Conservation (phyloP, 2,329 filamentous ascomycete species). For the Ceratocystis alfenasii region DNA sequence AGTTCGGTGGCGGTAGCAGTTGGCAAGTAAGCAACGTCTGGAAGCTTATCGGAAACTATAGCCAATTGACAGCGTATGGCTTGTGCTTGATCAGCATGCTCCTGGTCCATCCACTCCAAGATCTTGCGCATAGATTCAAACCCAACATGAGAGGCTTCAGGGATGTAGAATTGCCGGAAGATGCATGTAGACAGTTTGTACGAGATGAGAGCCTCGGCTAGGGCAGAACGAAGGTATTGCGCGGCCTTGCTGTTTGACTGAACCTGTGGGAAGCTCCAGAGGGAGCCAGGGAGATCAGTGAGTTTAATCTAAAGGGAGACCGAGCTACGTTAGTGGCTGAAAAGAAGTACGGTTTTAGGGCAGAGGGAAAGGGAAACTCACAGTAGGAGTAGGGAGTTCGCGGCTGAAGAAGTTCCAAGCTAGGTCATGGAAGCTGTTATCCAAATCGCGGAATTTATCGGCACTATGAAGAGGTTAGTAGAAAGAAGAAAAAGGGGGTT, state of each 20-base stretch:
- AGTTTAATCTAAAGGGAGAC: conserved; percentile 15
- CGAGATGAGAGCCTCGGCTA: conserved; percentile 20
- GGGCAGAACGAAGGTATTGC: conserved; percentile 18
- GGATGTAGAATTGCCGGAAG: conserved; percentile 20
- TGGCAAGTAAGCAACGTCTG: conserved; percentile 15
- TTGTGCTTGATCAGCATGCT: conserved; percentile 19
- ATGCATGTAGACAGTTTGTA: conserved; percentile 19
- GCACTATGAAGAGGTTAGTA: conserved; percentile 10
- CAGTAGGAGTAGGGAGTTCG: conserved; percentile 14
- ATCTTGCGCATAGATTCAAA: conserved; percentile 19
- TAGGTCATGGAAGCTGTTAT: conserved; percentile 21
- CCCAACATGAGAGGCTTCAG: conserved; percentile 15
- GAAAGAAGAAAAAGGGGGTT: not conserved
- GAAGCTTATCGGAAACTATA: conserved; percentile 21
- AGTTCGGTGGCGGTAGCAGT: not conserved
- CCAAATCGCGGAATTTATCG: conserved; percentile 21
- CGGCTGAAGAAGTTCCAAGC: conserved; percentile 21
- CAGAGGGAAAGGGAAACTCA: not conserved
- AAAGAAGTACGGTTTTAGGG: not conserved
- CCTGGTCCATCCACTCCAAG: conserved; percentile 20
- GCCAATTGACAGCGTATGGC: conserved; percentile 21
- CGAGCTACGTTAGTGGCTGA: not conserved
- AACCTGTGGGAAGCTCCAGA: conserved; percentile 18
- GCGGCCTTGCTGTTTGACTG: conserved; percentile 21
- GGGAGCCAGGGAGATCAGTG: conserved; percentile 15